A percentile compares a stretch with the other conserved stretches of the same genome.
Evolutionary conservation across 768 basidiomycete genomes (phyloP).

Genomic region (Pulveroboletus sp.): DNA sequence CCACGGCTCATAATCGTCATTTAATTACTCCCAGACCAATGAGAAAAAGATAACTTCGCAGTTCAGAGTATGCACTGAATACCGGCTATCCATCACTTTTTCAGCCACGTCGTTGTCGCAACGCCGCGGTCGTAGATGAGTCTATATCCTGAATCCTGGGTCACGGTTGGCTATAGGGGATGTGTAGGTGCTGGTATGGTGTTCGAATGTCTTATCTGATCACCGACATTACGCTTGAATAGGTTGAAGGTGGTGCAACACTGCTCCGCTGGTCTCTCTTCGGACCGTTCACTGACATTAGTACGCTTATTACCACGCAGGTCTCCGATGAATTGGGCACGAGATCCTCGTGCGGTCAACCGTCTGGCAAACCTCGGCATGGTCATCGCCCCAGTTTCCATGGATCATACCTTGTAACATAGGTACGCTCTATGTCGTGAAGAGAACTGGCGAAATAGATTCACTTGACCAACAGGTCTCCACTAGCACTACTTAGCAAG

Average conservation of each 20-base stretch:
- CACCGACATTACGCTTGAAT: too few species aligned
- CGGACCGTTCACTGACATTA: too few species aligned
- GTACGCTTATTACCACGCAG: too few species aligned
- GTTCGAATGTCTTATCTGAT: too few species aligned
- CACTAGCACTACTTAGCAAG: too few species aligned
- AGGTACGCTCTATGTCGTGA: constrained; percentile 32
- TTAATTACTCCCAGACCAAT: background rate
- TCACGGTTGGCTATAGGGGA: constrained; percentile 64
- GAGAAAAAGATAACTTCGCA: background rate
- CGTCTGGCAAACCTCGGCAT: constrained; percentile 60
- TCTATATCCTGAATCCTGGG: constrained; percentile 37
- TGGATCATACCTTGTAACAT: constrained; percentile 62
- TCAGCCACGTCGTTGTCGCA: background rate
- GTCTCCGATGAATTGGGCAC: constrained; percentile 39
- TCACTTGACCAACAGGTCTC: too few species aligned
- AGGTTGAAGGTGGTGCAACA: too few species aligned
- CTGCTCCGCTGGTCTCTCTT: too few species aligned
- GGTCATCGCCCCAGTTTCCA: constrained; percentile 54
- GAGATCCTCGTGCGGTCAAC: constrained; percentile 71
- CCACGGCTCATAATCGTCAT: too few species aligned
- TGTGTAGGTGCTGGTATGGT: constrained; percentile 55
- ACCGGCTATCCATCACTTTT: background rate
- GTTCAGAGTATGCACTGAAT: background rate
- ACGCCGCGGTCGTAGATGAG: background rate
- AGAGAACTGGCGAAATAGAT: background rate